Conservation (phyloP, 2,329 filamentous ascomycete genomes). For the Berkeleyomyces basicola region DNA sequence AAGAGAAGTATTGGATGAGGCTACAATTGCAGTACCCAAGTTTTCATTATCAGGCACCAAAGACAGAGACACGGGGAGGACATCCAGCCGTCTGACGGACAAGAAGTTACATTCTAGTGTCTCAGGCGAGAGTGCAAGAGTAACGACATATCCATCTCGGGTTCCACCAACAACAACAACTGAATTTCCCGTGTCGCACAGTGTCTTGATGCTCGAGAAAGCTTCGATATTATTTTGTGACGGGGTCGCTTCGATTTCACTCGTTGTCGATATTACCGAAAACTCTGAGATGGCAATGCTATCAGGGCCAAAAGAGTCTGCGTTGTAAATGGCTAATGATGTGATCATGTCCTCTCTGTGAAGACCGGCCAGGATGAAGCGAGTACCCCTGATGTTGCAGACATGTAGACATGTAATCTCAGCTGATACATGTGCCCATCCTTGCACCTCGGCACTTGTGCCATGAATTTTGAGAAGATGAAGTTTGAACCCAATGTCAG, state of each 20-base stretch:
- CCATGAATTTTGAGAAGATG: conserved; percentile 2
- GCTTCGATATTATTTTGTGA: conserved; percentile 22
- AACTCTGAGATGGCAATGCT: conserved; percentile 3
- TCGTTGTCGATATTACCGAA: background rate
- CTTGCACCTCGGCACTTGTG: background rate
- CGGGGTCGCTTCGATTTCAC: background rate
- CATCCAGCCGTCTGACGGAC: conserved; percentile 18
- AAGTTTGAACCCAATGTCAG: background rate
- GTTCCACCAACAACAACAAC: conserved; percentile 30
- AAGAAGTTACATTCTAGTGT: conserved; percentile 5
- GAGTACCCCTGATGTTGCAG: conserved; percentile 15
- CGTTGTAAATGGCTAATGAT: conserved; percentile 9
- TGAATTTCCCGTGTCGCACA: conserved; percentile 18
- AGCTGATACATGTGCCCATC: conserved; percentile 14
- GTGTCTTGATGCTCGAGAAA: conserved; percentile 29
- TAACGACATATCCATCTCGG: conserved; percentile 34
- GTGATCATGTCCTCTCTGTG: conserved; percentile 14
- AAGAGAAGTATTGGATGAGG: conserved; percentile 33
- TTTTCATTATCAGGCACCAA: background rate
- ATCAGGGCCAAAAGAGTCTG: background rate
- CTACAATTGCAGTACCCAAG: conserved; percentile 22
- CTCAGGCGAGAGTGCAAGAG: conserved; percentile 17
- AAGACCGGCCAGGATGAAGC: conserved; percentile 19
- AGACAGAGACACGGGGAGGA: conserved; percentile 19
- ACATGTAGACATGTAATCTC: conserved; percentile 33